Evolutionary conservation across 306 rosid genomes (phyloP), one percentile per base, ranked within the genome.

Genomic region (Lotus japonicus): DNA sequence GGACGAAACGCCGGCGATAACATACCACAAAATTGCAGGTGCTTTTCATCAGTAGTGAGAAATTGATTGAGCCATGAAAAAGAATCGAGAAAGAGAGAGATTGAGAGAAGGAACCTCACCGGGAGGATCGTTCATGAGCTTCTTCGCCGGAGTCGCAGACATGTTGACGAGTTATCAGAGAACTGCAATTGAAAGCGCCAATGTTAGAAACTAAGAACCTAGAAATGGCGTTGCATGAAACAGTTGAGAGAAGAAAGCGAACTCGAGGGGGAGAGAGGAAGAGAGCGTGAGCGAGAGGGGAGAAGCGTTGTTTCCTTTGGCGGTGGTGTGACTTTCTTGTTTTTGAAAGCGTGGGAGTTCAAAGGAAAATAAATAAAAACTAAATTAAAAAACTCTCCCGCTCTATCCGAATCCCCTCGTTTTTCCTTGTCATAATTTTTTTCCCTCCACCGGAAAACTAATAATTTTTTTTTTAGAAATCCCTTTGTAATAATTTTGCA

Each of bases 101-200:
- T 36, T 5, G 39, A 44, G 65, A 71, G 69, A 53, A 9, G 36
- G 55, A 64, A 75, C 45, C 63, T 35, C 57, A 94, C 97, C 89
- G 31, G 74, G 56, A 51, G 96, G 92, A 54, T 90, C 77, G 85
- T 88, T 86, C 86, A 90, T 90, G 81, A 94, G 87, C 90, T 88
- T 94, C 92, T 90, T 90, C 23, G 78, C 82, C 17, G 78, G 85
- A 50, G 81, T 81, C 67, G 88, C 84, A n/a, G n/a, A 28, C 99
- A 92, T 94, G 81, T 74, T 67, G 73, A 72, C 2, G 69, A 44
- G 55, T 36, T 43, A 18, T 35, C 36, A 1, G 36, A 31, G 36
- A 31, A 5, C 36, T 31, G 36, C 36, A 67, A 76, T 39, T 16
- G 64, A 56, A 65, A 23, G 23, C 49, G 66, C 19, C 77, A 65